These are phyloP conservation scores for Backusella tarrabulga DNA, from an alignment of 192 early-diverging fungal genomes.

Conservation along the genomic window DNA sequence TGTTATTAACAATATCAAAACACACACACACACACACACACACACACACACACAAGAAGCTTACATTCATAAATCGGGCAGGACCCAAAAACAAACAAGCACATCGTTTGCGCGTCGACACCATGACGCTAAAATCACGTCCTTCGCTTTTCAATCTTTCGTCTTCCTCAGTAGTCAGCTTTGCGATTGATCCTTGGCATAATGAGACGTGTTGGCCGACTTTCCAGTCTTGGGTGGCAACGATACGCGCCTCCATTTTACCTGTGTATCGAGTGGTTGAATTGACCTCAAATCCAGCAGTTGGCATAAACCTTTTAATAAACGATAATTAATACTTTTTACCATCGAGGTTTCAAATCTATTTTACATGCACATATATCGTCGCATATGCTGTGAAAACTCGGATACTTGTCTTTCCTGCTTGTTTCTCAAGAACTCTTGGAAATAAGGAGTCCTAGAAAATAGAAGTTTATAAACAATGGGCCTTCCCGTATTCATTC, in stretches of 20 bases:
- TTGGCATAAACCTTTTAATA: constrained; percentile 42
- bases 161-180: constrained; percentile 48
- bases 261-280: constrained; percentile 51
- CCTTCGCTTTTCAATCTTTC: constrained; percentile 42
- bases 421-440: constrained; percentile 29
- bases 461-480: background rate
- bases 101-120: constrained; percentile 42
- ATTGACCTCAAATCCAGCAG: constrained; percentile 55
- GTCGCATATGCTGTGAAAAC: constrained; percentile 42
- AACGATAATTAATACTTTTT: background rate
- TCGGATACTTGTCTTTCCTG: constrained; percentile 33
- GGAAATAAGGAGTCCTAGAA: constrained; percentile 22
- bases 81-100: constrained; percentile 60
- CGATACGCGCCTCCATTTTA: constrained; percentile 53
- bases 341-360: too few species aligned
- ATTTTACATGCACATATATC: constrained; percentile 36
- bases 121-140: constrained; percentile 52
- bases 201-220: constrained; percentile 46
- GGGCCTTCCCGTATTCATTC: too few species aligned
- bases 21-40: too few species aligned
- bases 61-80: constrained; percentile 63
- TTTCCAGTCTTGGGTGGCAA: constrained; percentile 46
- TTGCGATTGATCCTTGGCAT: constrained; percentile 53
- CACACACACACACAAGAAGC: background rate
- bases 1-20: too few species aligned